Evolutionary conservation across 331 rosid genomes (phyloP).

Genomic region (Saraca asoca): DNA sequence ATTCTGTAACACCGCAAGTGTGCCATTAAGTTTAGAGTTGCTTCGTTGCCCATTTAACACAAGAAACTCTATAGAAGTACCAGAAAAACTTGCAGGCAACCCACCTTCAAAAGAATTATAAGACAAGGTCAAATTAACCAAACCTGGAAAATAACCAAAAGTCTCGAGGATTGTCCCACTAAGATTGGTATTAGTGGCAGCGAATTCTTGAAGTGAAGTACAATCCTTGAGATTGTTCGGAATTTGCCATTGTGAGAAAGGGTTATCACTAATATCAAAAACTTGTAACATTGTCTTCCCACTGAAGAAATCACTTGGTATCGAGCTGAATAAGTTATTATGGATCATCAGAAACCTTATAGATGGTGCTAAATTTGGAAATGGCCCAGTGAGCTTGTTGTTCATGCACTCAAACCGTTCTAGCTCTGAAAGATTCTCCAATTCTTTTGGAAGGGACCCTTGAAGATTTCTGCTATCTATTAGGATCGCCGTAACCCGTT

Average conservation of each 20-base stretch:
- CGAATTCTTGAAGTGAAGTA: constrained; percentile 38
- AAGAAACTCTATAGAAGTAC: constrained; percentile 52
- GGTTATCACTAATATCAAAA: constrained; percentile 47
- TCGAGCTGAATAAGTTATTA: constrained; percentile 49
- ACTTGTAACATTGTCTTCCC: constrained; percentile 44
- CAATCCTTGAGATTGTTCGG: constrained; percentile 47
- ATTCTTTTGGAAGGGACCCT: constrained; percentile 66
- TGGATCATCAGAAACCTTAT: constrained; percentile 43
- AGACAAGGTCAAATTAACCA: constrained; percentile 51
- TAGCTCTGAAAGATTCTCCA: constrained; percentile 42
- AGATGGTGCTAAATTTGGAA: constrained; percentile 60
- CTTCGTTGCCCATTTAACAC: constrained; percentile 69
- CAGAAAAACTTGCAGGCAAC: constrained; percentile 53
- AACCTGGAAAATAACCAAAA: constrained; percentile 54
- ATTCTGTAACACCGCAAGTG: constrained; percentile 50
- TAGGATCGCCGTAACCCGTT: constrained; percentile 49
- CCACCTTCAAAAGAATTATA: constrained; percentile 57
- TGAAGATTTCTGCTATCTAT: constrained; percentile 55
- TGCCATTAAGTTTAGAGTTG: constrained; percentile 59
- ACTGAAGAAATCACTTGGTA: constrained; percentile 61
- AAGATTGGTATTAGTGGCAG: constrained; percentile 44
- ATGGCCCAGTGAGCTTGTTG: constrained; percentile 56
- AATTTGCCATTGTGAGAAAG: constrained; percentile 56
- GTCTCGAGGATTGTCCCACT: constrained; percentile 57
- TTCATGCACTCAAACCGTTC: constrained; percentile 51